Base-by-base conservation (phyloP, 2,329 filamentous ascomycete genomes). In the Elsinoe perseae region DNA sequence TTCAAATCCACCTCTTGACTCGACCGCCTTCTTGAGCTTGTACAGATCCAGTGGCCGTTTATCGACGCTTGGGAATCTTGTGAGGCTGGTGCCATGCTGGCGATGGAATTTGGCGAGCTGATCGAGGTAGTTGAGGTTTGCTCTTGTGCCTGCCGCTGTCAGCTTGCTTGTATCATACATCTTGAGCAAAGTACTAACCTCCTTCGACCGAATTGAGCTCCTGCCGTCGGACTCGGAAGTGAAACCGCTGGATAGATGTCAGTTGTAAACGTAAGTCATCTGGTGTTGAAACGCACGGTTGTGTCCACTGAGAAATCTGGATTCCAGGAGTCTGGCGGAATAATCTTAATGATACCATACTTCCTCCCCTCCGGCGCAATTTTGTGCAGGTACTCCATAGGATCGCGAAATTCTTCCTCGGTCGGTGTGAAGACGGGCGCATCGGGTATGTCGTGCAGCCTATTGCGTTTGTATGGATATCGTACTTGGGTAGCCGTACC, bases 171-270 rank as follows among this genome's bases (percentile, higher is more conserved):
- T 8, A 8, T 14, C 20, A 12, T 14, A 6, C 50, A n/a, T 14
- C 21, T 14, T 38, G 8, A 20, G 32, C 12, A 36, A 27, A 34
- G 16, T 30, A 59, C 58, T 16, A 81, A 95, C 90, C 93, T 79
- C 93, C 93, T 86, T 98, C 93, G 50, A 97, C 89, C 14, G 91
- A 95, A 72, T 98, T 98, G 60, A 98, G 78, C 72, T 97, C 92
- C 71, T 98, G 93, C 69, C 95, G 90, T 68, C 93, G 83, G 12
- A 93, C 98, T 62, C 90, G 84, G 69, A 98, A 98, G 71, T 98
- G 93, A 67, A 98, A 98, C 72, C 85, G 88, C 91, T 96, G 68
- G 62, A 62, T 32, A 30, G 38, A 59, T 28, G 63, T 74, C 61
- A 74, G 68, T 57, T 40, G 20, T 25, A 18, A 44, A 18, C 9